Evolutionary conservation across 2,329 filamentous ascomycete genomes (phyloP).

Genomic region (Neofusicoccum laricinum): DNA sequence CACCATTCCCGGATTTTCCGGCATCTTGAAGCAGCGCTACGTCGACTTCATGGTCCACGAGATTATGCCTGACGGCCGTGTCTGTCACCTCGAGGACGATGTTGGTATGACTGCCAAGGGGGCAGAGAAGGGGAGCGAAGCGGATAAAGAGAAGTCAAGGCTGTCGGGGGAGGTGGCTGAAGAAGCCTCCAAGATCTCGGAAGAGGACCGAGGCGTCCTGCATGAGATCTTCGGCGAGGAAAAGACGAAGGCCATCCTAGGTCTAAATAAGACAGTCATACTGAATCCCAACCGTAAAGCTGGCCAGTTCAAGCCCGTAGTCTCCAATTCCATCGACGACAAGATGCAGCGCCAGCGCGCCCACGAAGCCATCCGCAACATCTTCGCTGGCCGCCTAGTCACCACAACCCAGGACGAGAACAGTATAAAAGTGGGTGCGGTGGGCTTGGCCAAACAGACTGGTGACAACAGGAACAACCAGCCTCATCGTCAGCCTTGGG

Average conservation of each 20-base stretch:
- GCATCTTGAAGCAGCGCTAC: slow-evolving; percentile 70
- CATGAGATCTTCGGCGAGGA: slow-evolving; percentile 52
- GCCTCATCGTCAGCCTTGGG: slow-evolving; percentile 43
- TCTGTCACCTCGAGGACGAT: slow-evolving; percentile 66
- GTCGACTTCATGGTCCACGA: slow-evolving; percentile 94
- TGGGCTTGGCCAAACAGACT: not conserved
- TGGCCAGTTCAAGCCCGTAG: slow-evolving; percentile 53
- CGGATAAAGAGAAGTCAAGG: slow-evolving; percentile 19
- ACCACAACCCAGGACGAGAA: slow-evolving; percentile 73
- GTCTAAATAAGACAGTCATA: slow-evolving; percentile 55
- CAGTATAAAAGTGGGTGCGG: slow-evolving; percentile 57
- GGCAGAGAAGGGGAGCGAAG: slow-evolving; percentile 16
- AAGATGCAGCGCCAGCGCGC: slow-evolving; percentile 61
- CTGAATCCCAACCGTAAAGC: slow-evolving; percentile 55
- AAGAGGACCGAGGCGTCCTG: slow-evolving; percentile 37
- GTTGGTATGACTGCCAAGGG: slow-evolving; percentile 16
- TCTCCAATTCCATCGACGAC: slow-evolving; percentile 55
- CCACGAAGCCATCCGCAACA: slow-evolving; percentile 67
- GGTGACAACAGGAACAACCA: not conserved
- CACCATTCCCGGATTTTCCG: slow-evolving; percentile 58
- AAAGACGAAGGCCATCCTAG: slow-evolving; percentile 49
- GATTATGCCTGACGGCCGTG: slow-evolving; percentile 70
- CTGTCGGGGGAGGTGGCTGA: slow-evolving; percentile 10
- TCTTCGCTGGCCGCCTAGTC: slow-evolving; percentile 76
- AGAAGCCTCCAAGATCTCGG: slow-evolving; percentile 29